Percentiles rank a stretch among this genome's conserved stretches.
phyloP scores from a whole-genome alignment of 768 basidiomycete species.

The Tricholoma matsutake region DNA sequence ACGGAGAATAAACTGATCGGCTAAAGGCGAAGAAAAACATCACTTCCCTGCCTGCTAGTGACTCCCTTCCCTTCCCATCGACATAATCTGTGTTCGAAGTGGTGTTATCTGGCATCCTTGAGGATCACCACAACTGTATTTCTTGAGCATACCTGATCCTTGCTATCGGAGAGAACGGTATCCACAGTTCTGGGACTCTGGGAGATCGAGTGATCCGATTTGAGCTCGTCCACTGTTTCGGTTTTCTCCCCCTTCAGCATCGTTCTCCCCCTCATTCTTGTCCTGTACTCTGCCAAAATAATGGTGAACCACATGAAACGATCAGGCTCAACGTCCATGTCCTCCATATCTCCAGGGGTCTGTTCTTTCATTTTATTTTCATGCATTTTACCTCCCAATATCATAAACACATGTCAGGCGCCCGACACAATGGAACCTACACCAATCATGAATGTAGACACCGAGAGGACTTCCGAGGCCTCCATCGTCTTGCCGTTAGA shows the following conservation, averaged over 20 bases:
- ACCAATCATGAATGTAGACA: conserved; percentile 38
- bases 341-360: conserved; percentile 24
- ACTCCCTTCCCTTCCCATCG: neutral
- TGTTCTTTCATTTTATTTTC: conserved; percentile 14
- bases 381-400: conserved; percentile 2
- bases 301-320: conserved; percentile 25
- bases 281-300: conserved; percentile 24
- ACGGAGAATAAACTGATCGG: conserved; percentile 22
- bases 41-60: conserved; percentile 6
- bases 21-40: conserved; percentile 11
- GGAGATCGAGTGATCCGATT: conserved; percentile 40
- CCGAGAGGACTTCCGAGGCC: conserved; percentile 40
- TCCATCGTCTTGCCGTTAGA: conserved; percentile 41
- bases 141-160: conserved; percentile 20
- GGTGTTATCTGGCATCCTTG: neutral
- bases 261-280: conserved; percentile 19
- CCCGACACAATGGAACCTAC: conserved; percentile 50
- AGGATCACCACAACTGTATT: neutral
- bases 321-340: conserved; percentile 27
- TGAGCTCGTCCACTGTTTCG: conserved; percentile 36
- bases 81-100: neutral
- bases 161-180: conserved; percentile 28
- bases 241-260: conserved; percentile 31
- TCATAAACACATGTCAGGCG: conserved; percentile 27
- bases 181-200: conserved; percentile 15